Evolutionary conservation across 352 stramenopile genomes (phyloP), one percentile per base, ranked within the genome.

Genomic region (Phytopythium montanum): DNA sequence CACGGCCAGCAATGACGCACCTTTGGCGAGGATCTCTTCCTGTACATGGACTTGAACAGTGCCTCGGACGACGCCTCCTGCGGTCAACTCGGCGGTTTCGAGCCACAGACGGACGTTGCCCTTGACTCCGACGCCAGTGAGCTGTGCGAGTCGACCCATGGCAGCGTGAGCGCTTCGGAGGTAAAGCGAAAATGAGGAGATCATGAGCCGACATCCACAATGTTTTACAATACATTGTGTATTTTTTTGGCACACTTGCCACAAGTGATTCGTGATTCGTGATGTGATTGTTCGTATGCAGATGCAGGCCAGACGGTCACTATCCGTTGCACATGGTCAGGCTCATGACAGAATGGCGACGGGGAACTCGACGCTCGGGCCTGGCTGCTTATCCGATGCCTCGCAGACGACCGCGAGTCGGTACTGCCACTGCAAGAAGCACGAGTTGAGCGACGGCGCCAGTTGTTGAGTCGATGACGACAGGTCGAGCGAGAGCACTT

Each of bases 11-110:
- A 26, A n/a, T 1, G 16, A 5, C 42, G 21, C n/a, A 49, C 42
- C 62, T 73, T 73, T 70, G 42, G 13, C 51, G 25, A 66, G 60
- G 51, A 73, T 68, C 38, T 66, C 59, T 33, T 62, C 44, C 3
- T 45, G 60, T 50, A 73, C 63, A 7, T 56, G 65, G 49, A 73
- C 45, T 49, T 62, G 66, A 18, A 74, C 59, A 21, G 63, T 68
- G 44, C 67, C 63, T 44, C 36, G 60, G 5, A 71, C 63, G 26
- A 62, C 52, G 28, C 71, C 63, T 42, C 67, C 67, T 26, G 67
- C 53, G 19, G 53, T 19, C 26, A 69, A 72, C 28, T 33, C 66
- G 13, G 50, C 59, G 29, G 56, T 53, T 36, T 71, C 64, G 19
- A 74, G 67, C 58, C 71, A 56, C 13, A 74, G 49, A 13, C 60